Conservation (phyloP, 2,329 filamentous ascomycete genomes). For the Fusarium incarnatum region DNA sequence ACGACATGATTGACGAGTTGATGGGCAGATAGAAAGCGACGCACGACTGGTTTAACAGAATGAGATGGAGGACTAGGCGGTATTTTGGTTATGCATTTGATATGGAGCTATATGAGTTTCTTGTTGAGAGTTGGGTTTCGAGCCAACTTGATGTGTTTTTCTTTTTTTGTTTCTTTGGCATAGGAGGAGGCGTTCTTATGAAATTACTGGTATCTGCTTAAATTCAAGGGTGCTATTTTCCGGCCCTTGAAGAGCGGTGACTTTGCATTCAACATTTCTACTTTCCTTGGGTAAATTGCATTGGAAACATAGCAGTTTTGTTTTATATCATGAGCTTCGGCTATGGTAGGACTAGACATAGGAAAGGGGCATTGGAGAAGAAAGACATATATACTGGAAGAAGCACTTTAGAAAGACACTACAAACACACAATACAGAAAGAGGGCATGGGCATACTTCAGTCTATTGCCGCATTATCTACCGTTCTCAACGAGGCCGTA, state of each 20-base stretch:
- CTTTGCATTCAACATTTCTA: conserved; percentile 1
- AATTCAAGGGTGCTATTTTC: neutral
- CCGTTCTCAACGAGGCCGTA: neutral
- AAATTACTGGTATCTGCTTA: conserved; percentile 8
- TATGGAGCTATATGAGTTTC: conserved; percentile 1
- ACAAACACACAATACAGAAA: conserved; percentile 15
- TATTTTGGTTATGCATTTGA: conserved; percentile 10
- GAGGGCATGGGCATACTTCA: conserved; percentile 3
- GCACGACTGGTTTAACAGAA: conserved; percentile 13
- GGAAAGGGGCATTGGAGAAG: conserved; percentile 6
- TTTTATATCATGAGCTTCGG: conserved; percentile 7
- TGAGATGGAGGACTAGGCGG: conserved; percentile 7
- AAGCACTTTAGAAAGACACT: conserved; percentile 20
- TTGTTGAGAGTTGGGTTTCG: conserved; percentile 5
- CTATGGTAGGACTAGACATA: conserved; percentile 16
- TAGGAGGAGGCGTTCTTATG: conserved; percentile 29
- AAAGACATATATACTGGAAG: conserved; percentile 12
- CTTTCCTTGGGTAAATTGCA: conserved; percentile 18
- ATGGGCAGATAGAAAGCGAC: conserved; percentile 24
- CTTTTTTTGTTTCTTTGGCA: neutral
- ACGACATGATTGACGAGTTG: conserved; percentile 30
- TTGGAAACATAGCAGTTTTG: conserved; percentile 15
- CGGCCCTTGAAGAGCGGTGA: conserved; percentile 9
- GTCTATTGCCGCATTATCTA: conserved; percentile 16
- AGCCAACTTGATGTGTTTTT: neutral